Conservation (phyloP, 2,329 filamentous ascomycete genomes). For the Aureobasidium sp. region DNA sequence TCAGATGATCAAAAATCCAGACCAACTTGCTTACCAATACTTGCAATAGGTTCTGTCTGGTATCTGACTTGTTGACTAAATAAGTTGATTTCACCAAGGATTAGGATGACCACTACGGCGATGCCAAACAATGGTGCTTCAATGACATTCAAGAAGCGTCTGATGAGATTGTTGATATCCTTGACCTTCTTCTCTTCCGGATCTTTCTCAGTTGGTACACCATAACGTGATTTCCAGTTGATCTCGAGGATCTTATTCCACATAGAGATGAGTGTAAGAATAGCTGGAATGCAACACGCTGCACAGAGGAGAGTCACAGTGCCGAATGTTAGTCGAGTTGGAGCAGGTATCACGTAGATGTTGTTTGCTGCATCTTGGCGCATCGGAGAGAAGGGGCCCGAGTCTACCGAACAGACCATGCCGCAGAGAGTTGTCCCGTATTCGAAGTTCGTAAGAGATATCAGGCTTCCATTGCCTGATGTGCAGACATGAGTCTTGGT, state of each 20-base stretch:
- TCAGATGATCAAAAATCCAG: too few relatives aligned
- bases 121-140: conserved; percentile 52
- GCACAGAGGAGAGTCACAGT: conserved; percentile 53
- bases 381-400: conserved; percentile 47
- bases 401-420: conserved; percentile 36
- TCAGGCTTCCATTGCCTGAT: conserved; percentile 28
- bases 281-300: conserved; percentile 56
- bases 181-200: conserved; percentile 31
- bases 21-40: conserved; percentile 34
- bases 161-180: conserved; percentile 28
- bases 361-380: conserved; percentile 48
- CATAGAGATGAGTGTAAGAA: conserved; percentile 53
- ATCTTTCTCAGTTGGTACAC: conserved; percentile 22
- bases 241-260: conserved; percentile 56
- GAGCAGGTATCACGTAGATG: conserved; percentile 54
- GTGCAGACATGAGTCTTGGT: conserved; percentile 37
- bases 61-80: conserved; percentile 48
- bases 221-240: conserved; percentile 47
- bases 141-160: conserved; percentile 31
- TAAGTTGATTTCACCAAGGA: conserved; percentile 57
- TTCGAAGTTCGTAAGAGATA: not conserved
- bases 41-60: conserved; percentile 54
- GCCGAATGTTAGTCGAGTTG: conserved; percentile 47
- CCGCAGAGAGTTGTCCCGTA: conserved; percentile 31
- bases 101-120: conserved; percentile 50